Conservation (phyloP, 176 grass and related monocot genomes). For the Olyra latifolia region DNA sequence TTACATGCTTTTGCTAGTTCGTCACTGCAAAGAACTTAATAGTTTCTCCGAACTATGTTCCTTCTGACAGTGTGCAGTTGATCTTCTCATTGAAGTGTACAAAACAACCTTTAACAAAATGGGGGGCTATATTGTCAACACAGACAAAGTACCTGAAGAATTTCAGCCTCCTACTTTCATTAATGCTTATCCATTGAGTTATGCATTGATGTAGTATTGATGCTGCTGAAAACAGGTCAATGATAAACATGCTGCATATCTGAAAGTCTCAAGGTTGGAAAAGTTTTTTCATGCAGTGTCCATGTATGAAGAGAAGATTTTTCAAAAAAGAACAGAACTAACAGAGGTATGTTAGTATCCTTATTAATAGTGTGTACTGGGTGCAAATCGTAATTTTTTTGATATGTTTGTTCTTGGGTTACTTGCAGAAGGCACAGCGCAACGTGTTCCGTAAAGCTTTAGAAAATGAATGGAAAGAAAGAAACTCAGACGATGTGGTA, state of each 20-base stretch:
- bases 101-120: constrained; percentile 61
- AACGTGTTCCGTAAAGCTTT: constrained; percentile 1
- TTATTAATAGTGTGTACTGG: background rate
- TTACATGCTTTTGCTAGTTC: background rate
- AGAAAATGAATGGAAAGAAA: constrained; percentile 22
- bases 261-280: constrained; percentile 45
- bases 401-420: background rate
- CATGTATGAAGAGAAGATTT: constrained; percentile 50
- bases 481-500: background rate
- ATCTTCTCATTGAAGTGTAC: constrained; percentile 58
- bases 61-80: constrained; percentile 38
- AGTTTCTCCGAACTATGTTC: background rate
- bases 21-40: background rate
- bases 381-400: background rate
- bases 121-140: constrained; percentile 60
- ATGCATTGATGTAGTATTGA: background rate
- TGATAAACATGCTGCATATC: constrained; percentile 35
- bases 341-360: constrained; percentile 27
- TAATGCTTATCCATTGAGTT: background rate
- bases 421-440: constrained; percentile 10
- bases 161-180: background rate
- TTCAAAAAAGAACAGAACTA: constrained; percentile 41
- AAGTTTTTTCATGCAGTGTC: constrained; percentile 48
- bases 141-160: constrained; percentile 37
- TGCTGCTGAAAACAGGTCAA: constrained; percentile 38